A percentile compares a stretch with the other conserved stretches of the same genome.
phyloP scores from a whole-genome alignment of 495 filamentous ascomycete genomes.

The Aspergillus leporis region DNA sequence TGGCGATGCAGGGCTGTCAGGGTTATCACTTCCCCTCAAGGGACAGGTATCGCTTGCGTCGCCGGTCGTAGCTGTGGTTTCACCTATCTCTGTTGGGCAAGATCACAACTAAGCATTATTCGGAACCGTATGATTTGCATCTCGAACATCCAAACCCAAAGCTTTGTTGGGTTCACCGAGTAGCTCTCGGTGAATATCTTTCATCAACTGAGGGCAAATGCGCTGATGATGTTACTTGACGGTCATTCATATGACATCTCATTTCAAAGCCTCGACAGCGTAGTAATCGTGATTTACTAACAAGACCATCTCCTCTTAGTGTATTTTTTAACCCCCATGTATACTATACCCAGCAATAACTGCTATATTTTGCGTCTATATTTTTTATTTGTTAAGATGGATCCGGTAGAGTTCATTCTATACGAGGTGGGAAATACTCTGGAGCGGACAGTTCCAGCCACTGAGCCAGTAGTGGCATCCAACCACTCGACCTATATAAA shows the following conservation, averaged over 20 bases:
- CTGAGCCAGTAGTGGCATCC: constrained; percentile 5
- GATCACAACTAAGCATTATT: not conserved
- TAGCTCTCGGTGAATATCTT: too few species aligned
- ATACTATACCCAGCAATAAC: constrained; percentile 11
- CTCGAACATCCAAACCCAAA: too few species aligned
- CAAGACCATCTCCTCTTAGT: not conserved
- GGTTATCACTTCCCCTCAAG: constrained; percentile 13
- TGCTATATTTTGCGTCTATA: not conserved
- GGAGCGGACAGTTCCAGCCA: constrained; percentile 6
- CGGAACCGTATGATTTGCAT: too few species aligned
- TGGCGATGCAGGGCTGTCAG: constrained; percentile 32
- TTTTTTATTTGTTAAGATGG: not conserved
- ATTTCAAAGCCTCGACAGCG: not conserved
- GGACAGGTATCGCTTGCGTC: constrained; percentile 4
- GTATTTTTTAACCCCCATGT: constrained; percentile 5
- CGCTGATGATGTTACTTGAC: too few species aligned
- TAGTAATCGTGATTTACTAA: not conserved
- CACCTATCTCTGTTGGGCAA: not conserved
- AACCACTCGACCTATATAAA: not conserved
- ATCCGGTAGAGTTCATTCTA: not conserved
- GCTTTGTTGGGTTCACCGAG: too few species aligned
- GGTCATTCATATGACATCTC: too few species aligned
- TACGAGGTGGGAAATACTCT: not conserved
- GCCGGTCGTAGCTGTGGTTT: not conserved
- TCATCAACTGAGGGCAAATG: too few species aligned